These are phyloP conservation scores for Teratosphaeria destructans DNA, from an alignment of 2,329 filamentous ascomycete species.

Conservation along the genomic window DNA sequence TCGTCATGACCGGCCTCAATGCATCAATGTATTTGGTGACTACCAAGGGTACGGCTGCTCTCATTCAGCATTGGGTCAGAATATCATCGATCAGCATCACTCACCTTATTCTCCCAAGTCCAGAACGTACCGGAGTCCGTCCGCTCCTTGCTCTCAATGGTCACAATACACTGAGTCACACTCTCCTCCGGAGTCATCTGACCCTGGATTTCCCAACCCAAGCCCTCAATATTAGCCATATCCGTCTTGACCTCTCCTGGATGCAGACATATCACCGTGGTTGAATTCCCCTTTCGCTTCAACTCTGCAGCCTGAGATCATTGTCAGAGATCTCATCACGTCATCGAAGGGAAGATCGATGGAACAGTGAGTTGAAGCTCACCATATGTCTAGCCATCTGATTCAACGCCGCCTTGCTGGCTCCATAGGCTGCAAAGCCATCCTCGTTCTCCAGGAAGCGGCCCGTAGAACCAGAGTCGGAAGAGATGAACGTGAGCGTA, in stretches of 20 bases:
- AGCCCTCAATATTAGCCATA: constrained; percentile 40
- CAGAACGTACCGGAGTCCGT: constrained; percentile 46
- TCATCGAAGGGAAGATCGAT: not conserved
- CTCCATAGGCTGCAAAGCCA: constrained; percentile 48
- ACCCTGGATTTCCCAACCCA: constrained; percentile 43
- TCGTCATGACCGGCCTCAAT: not conserved
- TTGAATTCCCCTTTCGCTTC: constrained; percentile 39
- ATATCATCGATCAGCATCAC: not conserved
- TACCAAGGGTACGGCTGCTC: constrained; percentile 21
- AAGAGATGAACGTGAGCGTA: constrained; percentile 48
- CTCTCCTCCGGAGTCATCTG: constrained; percentile 42
- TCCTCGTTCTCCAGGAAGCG: constrained; percentile 46
- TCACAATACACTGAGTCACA: constrained; percentile 40
- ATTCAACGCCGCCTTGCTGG: constrained; percentile 48
- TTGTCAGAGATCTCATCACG: not conserved
- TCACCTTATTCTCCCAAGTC: constrained; percentile 45
- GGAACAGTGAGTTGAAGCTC: not conserved
- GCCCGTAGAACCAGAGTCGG: constrained; percentile 44
- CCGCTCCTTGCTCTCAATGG: constrained; percentile 40
- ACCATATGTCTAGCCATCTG: constrained; percentile 44
- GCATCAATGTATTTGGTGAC: not conserved
- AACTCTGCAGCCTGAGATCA: constrained; percentile 37
- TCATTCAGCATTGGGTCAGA: not conserved
- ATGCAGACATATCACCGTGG: constrained; percentile 45
- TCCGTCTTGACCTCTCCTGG: constrained; percentile 48